Base-by-base conservation (phyloP, 2,329 filamentous ascomycete species). In the Davidsoniella neocaledoniae region DNA sequence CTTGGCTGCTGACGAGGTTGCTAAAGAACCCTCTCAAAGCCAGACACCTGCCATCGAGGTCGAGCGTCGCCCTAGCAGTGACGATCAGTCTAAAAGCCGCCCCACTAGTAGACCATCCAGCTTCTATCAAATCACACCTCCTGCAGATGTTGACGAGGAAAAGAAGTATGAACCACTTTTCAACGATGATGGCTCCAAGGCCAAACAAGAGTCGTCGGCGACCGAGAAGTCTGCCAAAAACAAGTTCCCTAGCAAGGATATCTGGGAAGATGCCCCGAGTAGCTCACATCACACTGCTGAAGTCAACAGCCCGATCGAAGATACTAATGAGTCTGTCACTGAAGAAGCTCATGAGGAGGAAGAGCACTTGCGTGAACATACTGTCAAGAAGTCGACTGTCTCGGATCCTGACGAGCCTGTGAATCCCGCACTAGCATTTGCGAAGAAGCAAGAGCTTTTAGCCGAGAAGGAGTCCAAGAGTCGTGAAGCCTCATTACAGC, bases 151-250 rank as follows among this genome's bases (percentile, higher is more conserved):
- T 5, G 86, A 93, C 58, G 83, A 94, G 59, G 84, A 94, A 4
- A 82, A 88, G 58, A 88, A 96, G 62, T 96, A 96, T 59, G 90
- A 96, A 62, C 91, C 91, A 1, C 68, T 98, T 3, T 98, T 98
- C 64, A 81, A 85, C 0, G 87, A 91, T 51, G 83, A 53, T 33
- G 51, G 16, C 36, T 46, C 40, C 4, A 33, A 88, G 14, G 72
- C 74, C 3, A 74, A 77, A 50, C 68, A 72, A 49, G 66, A 72
- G 23, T 56, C 61, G 17, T 56, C 58, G 16, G 63, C 66, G 51
- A 61, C 66, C 48, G 61, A 66, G 16, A 61, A 62, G 29, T 58
- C 62, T 7, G 58, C 66, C 38, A 50, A 60, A 43, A 81, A 82
- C 53, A 65, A 74, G 54, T 98, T 98, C 64, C 91, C 91, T 1